A percentile compares a stretch with the other conserved stretches of the same genome.
These are phyloP conservation scores for Telopea speciosissima DNA, from an alignment of 177 flowering plant species.

Conservation along the genomic window DNA sequence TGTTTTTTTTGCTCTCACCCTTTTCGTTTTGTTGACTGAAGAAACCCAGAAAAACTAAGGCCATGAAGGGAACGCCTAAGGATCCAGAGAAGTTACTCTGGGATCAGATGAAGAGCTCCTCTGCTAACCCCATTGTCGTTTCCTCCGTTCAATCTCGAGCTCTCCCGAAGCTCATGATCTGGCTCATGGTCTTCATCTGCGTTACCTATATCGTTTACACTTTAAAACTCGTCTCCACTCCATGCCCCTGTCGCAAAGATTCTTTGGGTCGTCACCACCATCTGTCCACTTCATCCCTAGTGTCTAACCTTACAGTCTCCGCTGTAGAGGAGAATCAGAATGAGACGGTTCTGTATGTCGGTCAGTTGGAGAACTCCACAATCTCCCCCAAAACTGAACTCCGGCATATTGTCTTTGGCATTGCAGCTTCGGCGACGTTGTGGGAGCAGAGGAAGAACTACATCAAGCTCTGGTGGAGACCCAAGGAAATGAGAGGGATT, in stretches of 20 bases:
- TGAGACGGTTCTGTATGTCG: neutral
- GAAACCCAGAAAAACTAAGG: too few species aligned
- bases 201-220: conserved; percentile 57
- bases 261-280: neutral
- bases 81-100: conserved; percentile 43
- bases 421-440: conserved; percentile 28
- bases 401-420: conserved; percentile 32
- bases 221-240: conserved; percentile 43
- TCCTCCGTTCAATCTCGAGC: conserved; percentile 19
- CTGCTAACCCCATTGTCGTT: conserved; percentile 14
- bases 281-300: neutral
- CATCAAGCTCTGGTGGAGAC: conserved; percentile 13
- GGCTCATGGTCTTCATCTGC: conserved; percentile 47
- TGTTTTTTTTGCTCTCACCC: too few species aligned
- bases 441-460: conserved; percentile 27
- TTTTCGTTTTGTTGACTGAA: too few species aligned
- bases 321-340: neutral
- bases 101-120: conserved; percentile 45
- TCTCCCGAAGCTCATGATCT: conserved; percentile 38
- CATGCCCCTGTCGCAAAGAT: conserved; percentile 3
- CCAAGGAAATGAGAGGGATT: conserved; percentile 8
- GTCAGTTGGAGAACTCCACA: neutral
- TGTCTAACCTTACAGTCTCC: neutral
- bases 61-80: conserved; percentile 32
- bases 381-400: conserved; percentile 10